These are phyloP conservation scores for Xylaria digitata DNA, from an alignment of 2,329 filamentous ascomycete species.

Conservation along the genomic window DNA sequence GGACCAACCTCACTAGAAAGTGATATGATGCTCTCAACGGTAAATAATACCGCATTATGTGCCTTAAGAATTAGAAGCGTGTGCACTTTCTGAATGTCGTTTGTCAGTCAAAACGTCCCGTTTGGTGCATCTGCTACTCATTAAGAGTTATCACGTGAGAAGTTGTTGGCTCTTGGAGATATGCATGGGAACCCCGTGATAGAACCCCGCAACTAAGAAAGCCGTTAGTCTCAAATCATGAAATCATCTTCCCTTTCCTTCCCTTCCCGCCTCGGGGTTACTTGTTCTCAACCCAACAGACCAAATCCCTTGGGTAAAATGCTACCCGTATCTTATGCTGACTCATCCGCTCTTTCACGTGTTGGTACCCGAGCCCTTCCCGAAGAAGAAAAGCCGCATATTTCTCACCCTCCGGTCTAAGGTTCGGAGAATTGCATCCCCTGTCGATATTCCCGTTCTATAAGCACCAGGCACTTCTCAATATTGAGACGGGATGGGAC, in stretches of 20 bases:
- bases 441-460: constrained; percentile 2
- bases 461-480: neutral
- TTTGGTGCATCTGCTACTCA: constrained; percentile 1
- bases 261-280: neutral
- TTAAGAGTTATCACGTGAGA: neutral
- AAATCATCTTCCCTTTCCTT: neutral
- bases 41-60: neutral
- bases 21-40: neutral
- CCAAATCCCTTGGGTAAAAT: neutral
- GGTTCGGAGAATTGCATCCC: neutral
- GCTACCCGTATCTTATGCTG: constrained; percentile 5
- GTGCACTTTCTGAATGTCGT: neutral
- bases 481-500: constrained; percentile 1
- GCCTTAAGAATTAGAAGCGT: neutral
- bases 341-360: constrained; percentile 29
- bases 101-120: neutral
- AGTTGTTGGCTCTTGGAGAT: neutral
- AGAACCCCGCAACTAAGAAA: neutral
- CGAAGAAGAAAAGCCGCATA: constrained; percentile 4
- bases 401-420: neutral
- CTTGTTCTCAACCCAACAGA: neutral
- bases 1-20: neutral
- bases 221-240: neutral
- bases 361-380: constrained; percentile 2
- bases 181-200: neutral